Percentiles rank a stretch among this genome's conserved stretches.
Conservation (phyloP, 2,329 filamentous ascomycete species). For the Alternaria sp. region DNA sequence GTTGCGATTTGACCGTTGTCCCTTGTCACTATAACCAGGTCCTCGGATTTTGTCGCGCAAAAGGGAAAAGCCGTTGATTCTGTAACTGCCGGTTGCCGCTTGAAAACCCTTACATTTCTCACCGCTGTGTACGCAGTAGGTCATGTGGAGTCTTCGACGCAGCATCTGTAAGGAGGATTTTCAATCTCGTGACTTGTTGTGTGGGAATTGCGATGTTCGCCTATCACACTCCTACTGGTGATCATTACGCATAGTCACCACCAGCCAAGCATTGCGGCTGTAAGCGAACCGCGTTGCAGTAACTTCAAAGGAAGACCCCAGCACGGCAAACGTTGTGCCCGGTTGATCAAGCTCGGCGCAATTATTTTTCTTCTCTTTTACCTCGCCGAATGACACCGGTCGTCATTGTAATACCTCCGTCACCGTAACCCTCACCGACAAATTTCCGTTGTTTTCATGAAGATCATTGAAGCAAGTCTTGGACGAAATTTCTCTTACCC, state of each 20-base stretch:
- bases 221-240: conserved; percentile 6
- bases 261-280: conserved; percentile 9
- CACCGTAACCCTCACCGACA: conserved; percentile 3
- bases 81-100: conserved; percentile 18
- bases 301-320: conserved; percentile 5
- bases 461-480: not conserved
- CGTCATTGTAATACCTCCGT: not conserved
- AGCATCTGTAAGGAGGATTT: conserved; percentile 4
- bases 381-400: not conserved
- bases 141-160: not conserved
- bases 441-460: not conserved
- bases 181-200: conserved; percentile 12
- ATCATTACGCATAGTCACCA: conserved; percentile 7
- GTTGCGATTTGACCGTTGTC: conserved; percentile 14
- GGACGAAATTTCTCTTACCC: not conserved
- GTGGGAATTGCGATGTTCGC: conserved; percentile 9
- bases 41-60: conserved; percentile 15
- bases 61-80: conserved; percentile 12
- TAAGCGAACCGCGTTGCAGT: conserved; percentile 10
- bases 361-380: conserved; percentile 1
- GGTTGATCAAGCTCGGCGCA: conserved; percentile 9
- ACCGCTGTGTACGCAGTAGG: conserved; percentile 5
- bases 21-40: conserved; percentile 22
- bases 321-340: conserved; percentile 7
- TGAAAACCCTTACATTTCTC: conserved; percentile 3